These are phyloP conservation scores for Agroathelia rolfsii DNA, from an alignment of 1,284 basidiomycete species.

Conservation along the genomic window DNA sequence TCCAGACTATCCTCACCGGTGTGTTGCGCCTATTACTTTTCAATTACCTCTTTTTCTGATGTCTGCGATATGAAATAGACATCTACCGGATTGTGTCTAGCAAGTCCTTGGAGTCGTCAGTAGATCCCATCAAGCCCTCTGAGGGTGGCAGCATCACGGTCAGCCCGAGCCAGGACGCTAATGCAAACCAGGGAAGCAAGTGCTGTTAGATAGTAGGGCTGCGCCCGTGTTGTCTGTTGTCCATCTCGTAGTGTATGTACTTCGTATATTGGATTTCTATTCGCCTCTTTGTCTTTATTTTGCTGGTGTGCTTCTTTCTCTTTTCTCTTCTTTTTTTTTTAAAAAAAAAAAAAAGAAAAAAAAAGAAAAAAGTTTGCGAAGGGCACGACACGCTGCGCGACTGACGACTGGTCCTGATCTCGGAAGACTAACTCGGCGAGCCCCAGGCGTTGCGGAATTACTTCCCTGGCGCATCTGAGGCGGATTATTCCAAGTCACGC, in stretches of 20 bases:
- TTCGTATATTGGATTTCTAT: too few relatives aligned
- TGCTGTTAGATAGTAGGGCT: slow-evolving; percentile 27
- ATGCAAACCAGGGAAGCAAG: slow-evolving; percentile 25
- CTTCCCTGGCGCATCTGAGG: slow-evolving; percentile 78
- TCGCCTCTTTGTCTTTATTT: slow-evolving; percentile 7
- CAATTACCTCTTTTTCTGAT: slow-evolving; percentile 4
- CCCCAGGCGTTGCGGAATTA: slow-evolving; percentile 78
- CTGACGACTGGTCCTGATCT: slow-evolving; percentile 76
- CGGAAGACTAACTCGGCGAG: slow-evolving; percentile 82
- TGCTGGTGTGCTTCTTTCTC: slow-evolving; percentile 1
- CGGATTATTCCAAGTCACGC: slow-evolving; percentile 66
- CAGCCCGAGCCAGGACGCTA: slow-evolving; percentile 42
- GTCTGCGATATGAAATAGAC: slow-evolving; percentile 36
- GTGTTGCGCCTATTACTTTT: slow-evolving; percentile 18
- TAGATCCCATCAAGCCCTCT: slow-evolving; percentile 59
- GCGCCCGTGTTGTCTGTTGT: too few relatives aligned
- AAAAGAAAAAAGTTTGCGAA: slow-evolving; percentile 60
- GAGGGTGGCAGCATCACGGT: slow-evolving; percentile 72
- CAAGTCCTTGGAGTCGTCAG: slow-evolving; percentile 78
- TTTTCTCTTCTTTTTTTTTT: slow-evolving; percentile 9
- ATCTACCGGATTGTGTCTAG: slow-evolving; percentile 93
- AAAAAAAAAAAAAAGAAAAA: slow-evolving; percentile 11
- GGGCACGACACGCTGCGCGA: slow-evolving; percentile 65
- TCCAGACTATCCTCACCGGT: slow-evolving; percentile 97
- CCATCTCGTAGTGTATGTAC: too few relatives aligned